Conservation (phyloP, 805 yeast species). For the Pichia membranifaciens region DNA sequence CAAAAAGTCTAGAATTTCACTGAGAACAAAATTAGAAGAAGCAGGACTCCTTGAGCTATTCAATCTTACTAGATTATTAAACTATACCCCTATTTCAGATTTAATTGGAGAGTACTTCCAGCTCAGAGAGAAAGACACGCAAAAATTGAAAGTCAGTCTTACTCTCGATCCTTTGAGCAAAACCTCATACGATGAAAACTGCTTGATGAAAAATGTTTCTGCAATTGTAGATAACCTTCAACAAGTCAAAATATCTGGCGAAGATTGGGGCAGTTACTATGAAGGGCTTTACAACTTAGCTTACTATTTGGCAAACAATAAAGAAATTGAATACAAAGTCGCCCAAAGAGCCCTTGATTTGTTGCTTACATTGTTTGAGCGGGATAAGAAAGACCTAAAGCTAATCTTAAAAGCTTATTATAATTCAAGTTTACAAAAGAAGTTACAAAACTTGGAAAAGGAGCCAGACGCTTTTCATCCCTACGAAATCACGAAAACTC, state of each 20-base stretch:
- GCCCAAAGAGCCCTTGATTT: not conserved
- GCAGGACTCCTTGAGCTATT: conserved; percentile 52
- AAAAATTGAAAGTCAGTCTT: not conserved
- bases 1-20: conserved; percentile 40
- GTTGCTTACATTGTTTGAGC: not conserved
- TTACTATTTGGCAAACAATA: not conserved
- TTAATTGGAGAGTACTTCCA: conserved; percentile 60
- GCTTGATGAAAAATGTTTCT: too few relatives aligned
- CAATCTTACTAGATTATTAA: conserved; percentile 44
- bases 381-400: not conserved
- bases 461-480: not conserved
- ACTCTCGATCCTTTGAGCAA: not conserved
- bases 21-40: conserved; percentile 55
- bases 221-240: too few relatives aligned
- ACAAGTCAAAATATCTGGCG: too few relatives aligned
- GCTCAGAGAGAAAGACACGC: conserved; percentile 46
- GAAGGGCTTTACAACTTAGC: not conserved
- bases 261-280: not conserved
- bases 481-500: not conserved
- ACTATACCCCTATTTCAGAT: conserved; percentile 54
- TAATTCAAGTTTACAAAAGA: not conserved
- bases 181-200: too few relatives aligned
- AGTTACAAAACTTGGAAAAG: not conserved
- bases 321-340: not conserved
- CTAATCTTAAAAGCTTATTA: not conserved